phyloP scores from a whole-genome alignment of 1,284 basidiomycete species.

The Boletus sp. region DNA sequence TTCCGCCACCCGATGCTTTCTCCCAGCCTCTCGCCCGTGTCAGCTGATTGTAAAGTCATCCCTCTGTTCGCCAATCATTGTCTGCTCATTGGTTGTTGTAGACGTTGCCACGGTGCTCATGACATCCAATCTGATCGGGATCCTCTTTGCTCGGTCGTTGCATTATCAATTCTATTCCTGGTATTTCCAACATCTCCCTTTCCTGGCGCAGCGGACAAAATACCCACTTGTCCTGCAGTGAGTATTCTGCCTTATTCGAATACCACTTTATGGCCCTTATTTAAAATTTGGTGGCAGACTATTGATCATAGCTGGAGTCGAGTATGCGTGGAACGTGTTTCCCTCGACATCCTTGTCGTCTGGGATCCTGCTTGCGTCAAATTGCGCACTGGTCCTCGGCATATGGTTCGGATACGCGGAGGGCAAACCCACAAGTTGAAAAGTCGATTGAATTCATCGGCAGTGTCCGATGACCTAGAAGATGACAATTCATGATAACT shows the following conservation, averaged over 20 bases:
- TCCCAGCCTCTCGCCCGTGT: constrained; percentile 44
- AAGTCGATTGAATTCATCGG: constrained; percentile 1
- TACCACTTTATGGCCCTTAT: neutral
- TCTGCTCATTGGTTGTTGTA: constrained; percentile 33
- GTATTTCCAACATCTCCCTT: constrained; percentile 93
- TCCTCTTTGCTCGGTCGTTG: constrained; percentile 89
- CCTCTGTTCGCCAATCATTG: neutral
- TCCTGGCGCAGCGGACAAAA: constrained; percentile 73
- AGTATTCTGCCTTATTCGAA: constrained; percentile 24
- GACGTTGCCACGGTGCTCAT: constrained; percentile 82
- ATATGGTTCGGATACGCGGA: constrained; percentile 56
- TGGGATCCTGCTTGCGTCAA: constrained; percentile 52
- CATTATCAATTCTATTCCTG: constrained; percentile 99
- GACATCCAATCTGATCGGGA: constrained; percentile 90
- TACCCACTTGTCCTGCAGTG: constrained; percentile 64
- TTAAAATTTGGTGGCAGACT: constrained; percentile 47
- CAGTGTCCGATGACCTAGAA: neutral
- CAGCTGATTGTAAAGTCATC: constrained; percentile 54
- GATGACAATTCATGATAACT: neutral
- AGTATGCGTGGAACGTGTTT: constrained; percentile 86
- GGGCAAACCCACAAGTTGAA: constrained; percentile 27
- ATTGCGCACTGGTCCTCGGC: constrained; percentile 59
- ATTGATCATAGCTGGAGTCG: constrained; percentile 57
- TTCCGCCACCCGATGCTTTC: constrained; percentile 48
- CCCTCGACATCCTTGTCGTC: constrained; percentile 79